These are phyloP conservation scores for Annulohypoxylon nitens DNA, from an alignment of 495 filamentous ascomycete genomes.

Conservation along the genomic window DNA sequence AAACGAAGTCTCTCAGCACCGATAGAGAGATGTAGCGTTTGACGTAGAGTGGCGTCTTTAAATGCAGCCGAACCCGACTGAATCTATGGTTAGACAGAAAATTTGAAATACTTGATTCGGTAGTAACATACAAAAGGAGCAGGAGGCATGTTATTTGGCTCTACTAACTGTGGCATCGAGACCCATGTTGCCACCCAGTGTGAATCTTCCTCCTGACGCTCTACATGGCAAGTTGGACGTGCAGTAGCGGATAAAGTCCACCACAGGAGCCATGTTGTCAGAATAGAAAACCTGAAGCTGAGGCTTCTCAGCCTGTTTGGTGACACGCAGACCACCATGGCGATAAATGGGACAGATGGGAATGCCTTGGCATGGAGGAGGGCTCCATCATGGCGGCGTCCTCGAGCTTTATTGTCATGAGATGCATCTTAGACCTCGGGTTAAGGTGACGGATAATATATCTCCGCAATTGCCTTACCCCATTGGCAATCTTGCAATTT, in stretches of 20 bases:
- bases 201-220: constrained; percentile 49
- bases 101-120: not conserved
- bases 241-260: constrained; percentile 35
- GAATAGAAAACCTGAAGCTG: constrained; percentile 34
- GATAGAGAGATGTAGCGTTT: constrained; percentile 73
- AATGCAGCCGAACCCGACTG: constrained; percentile 49
- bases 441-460: constrained; percentile 34
- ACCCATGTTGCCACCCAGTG: constrained; percentile 78
- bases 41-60: constrained; percentile 72
- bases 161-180: constrained; percentile 75
- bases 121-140: constrained; percentile 66
- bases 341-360: constrained; percentile 18
- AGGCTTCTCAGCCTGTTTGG: constrained; percentile 28
- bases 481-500: constrained; percentile 34
- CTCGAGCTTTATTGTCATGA: constrained; percentile 38
- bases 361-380: constrained; percentile 31
- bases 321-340: constrained; percentile 18
- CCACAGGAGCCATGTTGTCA: constrained; percentile 42
- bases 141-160: constrained; percentile 71
- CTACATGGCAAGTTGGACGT: constrained; percentile 30
- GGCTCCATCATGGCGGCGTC: constrained; percentile 27
- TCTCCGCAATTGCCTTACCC: constrained; percentile 37
- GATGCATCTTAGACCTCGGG: constrained; percentile 8
- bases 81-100: constrained; percentile 15
- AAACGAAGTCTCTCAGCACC: constrained; percentile 69